Percentiles rank a stretch among this genome's conserved stretches.
Conservation (phyloP, 306 rosid genomes). For the Cucumis cinereus region DNA sequence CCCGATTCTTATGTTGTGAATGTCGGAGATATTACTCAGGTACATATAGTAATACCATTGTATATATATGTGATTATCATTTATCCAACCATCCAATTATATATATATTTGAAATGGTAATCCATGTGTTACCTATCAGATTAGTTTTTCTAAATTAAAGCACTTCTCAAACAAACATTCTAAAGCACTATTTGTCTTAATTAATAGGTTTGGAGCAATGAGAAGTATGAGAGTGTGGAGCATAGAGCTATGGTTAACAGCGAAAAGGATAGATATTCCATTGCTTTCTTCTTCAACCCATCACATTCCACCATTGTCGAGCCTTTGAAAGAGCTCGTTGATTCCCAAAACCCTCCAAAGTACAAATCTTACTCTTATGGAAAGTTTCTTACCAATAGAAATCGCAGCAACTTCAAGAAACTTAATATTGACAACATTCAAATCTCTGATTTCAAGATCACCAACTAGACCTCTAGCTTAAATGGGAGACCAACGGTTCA, state of each 20-base stretch:
- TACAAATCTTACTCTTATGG: conserved; percentile 48
- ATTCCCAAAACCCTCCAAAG: conserved; percentile 29
- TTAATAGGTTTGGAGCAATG: conserved; percentile 60
- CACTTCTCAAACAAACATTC: too few relatives aligned
- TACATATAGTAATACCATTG: not conserved
- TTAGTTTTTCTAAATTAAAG: too few relatives aligned
- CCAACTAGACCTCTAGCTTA: not conserved
- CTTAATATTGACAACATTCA: conserved; percentile 32
- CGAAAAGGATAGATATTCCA: conserved; percentile 36
- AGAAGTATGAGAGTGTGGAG: conserved; percentile 47
- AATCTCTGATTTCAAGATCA: conserved; percentile 26
- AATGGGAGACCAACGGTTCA: not conserved
- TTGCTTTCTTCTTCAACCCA: conserved; percentile 48
- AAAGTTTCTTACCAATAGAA: conserved; percentile 26
- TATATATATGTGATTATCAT: too few relatives aligned
- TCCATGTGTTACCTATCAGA: too few relatives aligned
- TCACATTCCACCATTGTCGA: conserved; percentile 35
- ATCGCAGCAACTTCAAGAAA: conserved; percentile 28
- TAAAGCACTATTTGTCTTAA: too few relatives aligned
- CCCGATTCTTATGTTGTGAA: conserved; percentile 50
- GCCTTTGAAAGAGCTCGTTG: conserved; percentile 29
- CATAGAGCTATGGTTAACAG: conserved; percentile 46
- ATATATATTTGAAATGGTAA: too few relatives aligned
- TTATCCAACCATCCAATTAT: too few relatives aligned
- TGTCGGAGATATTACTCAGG: conserved; percentile 49